A percentile compares a stretch with the other conserved stretches of the same genome.
These are phyloP conservation scores for Platanus orientalis DNA, from an alignment of 164 flowering plant genomes.

Conservation along the genomic window DNA sequence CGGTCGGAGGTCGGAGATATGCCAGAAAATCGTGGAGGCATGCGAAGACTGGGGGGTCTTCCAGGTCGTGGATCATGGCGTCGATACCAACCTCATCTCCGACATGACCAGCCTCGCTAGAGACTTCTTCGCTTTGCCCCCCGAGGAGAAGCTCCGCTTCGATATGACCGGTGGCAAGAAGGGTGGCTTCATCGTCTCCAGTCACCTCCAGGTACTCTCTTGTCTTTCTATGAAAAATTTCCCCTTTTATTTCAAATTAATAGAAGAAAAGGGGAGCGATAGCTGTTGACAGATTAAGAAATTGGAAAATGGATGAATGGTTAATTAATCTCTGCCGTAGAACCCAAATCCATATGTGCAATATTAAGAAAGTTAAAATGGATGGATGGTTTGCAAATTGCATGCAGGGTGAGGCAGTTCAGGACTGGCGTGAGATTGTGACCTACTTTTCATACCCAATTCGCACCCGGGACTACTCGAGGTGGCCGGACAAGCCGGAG, in stretches of 20 bases:
- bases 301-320: no score
- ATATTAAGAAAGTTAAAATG: no score
- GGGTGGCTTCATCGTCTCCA: slow-evolving; percentile 83
- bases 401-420: slow-evolving; percentile 76
- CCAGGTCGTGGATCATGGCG: slow-evolving; percentile 79
- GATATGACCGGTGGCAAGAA: slow-evolving; percentile 85
- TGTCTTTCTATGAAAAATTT: no score
- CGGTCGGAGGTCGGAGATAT: slow-evolving; percentile 42
- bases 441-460: slow-evolving; percentile 81
- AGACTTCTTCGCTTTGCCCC: slow-evolving; percentile 65
- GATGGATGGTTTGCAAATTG: neutral
- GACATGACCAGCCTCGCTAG: slow-evolving; percentile 58
- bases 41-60: slow-evolving; percentile 92
- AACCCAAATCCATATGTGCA: no score
- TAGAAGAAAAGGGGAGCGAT: no score
- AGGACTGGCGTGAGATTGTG: slow-evolving; percentile 83
- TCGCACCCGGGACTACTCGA: slow-evolving; percentile 59
- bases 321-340: no score
- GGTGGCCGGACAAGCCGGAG: slow-evolving; percentile 90
- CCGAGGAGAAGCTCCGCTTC: slow-evolving; percentile 72
- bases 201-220: slow-evolving; percentile 60
- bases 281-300: no score
- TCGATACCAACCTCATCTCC: slow-evolving; percentile 43
- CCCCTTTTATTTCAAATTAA: no score
- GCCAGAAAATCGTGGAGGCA: slow-evolving; percentile 58